A percentile compares a stretch with the other conserved stretches of the same genome.
These are phyloP conservation scores for Odontarrhena argentea DNA, from an alignment of 345 rosid genomes.

Conservation along the genomic window DNA sequence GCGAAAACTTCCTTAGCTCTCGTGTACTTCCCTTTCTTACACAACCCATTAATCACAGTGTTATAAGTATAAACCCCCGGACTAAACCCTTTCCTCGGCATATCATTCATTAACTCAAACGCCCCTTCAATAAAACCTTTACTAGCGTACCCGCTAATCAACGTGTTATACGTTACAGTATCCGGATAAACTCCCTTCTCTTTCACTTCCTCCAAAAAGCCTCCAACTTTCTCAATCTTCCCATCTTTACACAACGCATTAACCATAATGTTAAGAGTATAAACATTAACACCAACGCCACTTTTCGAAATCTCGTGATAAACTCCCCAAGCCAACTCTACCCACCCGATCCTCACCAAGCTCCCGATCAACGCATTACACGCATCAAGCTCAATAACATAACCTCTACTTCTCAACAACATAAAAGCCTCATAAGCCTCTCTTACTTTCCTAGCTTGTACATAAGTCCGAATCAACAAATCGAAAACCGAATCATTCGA, in stretches of 20 bases:
- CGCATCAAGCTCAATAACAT: slow-evolving; percentile 54
- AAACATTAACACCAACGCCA: slow-evolving; percentile 50
- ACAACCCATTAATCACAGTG: slow-evolving; percentile 61
- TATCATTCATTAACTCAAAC: slow-evolving; percentile 56
- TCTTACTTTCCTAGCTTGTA: slow-evolving; percentile 73
- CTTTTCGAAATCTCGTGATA: slow-evolving; percentile 43
- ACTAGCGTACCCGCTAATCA: slow-evolving; percentile 66
- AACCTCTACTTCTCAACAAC: slow-evolving; percentile 47
- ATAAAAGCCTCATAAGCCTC: slow-evolving; percentile 60
- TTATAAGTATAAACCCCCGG: slow-evolving; percentile 70
- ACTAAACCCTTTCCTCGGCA: slow-evolving; percentile 65
- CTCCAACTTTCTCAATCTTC: slow-evolving; percentile 49
- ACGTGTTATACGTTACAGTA: slow-evolving; percentile 69
- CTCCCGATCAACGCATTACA: slow-evolving; percentile 76
- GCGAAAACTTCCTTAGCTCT: slow-evolving; percentile 63
- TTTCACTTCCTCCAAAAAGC: slow-evolving; percentile 54
- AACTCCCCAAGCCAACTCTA: slow-evolving; percentile 65
- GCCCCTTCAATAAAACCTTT: slow-evolving; percentile 66
- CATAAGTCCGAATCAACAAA: slow-evolving; percentile 73
- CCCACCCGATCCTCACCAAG: slow-evolving; percentile 66
- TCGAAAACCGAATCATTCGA: slow-evolving; percentile 56
- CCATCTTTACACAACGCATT: slow-evolving; percentile 82
- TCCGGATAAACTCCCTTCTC: slow-evolving; percentile 63
- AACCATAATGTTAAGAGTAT: slow-evolving; percentile 76
- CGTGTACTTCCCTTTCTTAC: slow-evolving; percentile 52